phyloP scores from a whole-genome alignment of 139 green algal species.

The Chlamydomonas sphaeroides region DNA sequence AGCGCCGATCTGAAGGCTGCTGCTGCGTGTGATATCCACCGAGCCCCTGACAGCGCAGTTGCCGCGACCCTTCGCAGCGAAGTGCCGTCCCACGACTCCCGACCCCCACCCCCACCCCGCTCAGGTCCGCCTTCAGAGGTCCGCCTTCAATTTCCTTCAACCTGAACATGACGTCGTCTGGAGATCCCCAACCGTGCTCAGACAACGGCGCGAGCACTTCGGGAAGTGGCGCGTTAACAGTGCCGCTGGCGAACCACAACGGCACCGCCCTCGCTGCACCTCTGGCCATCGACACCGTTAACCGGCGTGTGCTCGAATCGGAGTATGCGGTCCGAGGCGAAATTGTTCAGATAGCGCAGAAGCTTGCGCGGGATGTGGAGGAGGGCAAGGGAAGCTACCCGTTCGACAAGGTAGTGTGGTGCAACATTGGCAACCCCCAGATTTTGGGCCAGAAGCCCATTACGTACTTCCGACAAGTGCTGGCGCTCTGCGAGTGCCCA shows the following conservation, averaged over 20 bases:
- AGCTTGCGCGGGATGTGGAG: slow-evolving; percentile 76
- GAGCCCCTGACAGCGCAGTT: too few relatives aligned
- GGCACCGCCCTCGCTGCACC: neutral
- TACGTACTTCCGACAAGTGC: slow-evolving; percentile 91
- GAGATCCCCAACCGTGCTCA: too few relatives aligned
- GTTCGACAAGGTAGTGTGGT: slow-evolving; percentile 82
- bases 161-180: too few relatives aligned
- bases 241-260: neutral
- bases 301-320: slow-evolving; percentile 51
- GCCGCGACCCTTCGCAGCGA: too few relatives aligned
- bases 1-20: too few relatives aligned
- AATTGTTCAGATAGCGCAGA: slow-evolving; percentile 78
- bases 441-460: slow-evolving; percentile 93
- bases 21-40: too few relatives aligned
- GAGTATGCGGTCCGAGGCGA: slow-evolving; percentile 90
- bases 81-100: too few relatives aligned
- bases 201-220: too few relatives aligned
- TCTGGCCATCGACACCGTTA: slow-evolving; percentile 52
- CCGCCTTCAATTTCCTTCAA: too few relatives aligned
- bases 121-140: too few relatives aligned
- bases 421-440: slow-evolving; percentile 96
- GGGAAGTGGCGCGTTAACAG: too few relatives aligned
- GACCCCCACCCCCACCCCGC: too few relatives aligned
- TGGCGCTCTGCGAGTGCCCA: slow-evolving; percentile 87
- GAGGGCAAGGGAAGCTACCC: slow-evolving; percentile 54